Percentiles rank a stretch among this genome's conserved stretches.
Conservation (phyloP, 2,329 filamentous ascomycete genomes). For the Colletotrichum salicis region DNA sequence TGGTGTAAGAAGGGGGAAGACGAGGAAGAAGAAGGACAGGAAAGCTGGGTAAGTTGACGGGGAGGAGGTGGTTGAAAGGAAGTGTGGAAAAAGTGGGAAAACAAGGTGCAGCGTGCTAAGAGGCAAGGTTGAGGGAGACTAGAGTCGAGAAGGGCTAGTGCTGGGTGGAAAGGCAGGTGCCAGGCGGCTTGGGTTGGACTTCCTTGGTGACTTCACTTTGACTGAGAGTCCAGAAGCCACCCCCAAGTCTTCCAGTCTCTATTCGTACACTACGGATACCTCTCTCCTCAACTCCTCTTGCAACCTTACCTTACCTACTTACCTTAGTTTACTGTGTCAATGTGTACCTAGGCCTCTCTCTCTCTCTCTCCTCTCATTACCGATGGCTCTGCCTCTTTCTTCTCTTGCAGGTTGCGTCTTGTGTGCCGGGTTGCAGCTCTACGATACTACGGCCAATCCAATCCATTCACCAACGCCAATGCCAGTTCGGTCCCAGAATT, state of each 20-base stretch:
- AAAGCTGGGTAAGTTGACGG: conserved; percentile 6
- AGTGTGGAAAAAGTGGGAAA: conserved; percentile 30
- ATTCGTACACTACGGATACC: no score
- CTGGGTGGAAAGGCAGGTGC: conserved; percentile 16
- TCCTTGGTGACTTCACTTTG: neutral
- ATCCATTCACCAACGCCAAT: conserved; percentile 6
- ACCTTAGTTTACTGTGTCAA: no score
- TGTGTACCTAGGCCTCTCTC: neutral
- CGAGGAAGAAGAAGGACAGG: conserved; percentile 28
- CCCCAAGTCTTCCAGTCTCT: neutral
- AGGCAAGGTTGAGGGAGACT: conserved; percentile 10
- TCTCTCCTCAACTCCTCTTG: no score
- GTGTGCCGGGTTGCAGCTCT: conserved; percentile 14
- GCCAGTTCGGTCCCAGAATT: neutral
- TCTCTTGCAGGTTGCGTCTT: neutral
- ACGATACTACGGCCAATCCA: conserved; percentile 10
- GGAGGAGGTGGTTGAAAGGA: conserved; percentile 33
- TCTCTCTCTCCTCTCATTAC: neutral
- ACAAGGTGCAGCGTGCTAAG: conserved; percentile 12
- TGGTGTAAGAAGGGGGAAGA: conserved; percentile 33
- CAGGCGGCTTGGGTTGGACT: neutral
- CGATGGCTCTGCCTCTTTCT: neutral
- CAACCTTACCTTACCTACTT: no score
- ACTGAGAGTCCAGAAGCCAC: no score
- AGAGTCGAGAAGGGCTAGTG: conserved; percentile 11